Conservation (phyloP, 164 flowering plant species). For the Tinospora cordifolia region DNA sequence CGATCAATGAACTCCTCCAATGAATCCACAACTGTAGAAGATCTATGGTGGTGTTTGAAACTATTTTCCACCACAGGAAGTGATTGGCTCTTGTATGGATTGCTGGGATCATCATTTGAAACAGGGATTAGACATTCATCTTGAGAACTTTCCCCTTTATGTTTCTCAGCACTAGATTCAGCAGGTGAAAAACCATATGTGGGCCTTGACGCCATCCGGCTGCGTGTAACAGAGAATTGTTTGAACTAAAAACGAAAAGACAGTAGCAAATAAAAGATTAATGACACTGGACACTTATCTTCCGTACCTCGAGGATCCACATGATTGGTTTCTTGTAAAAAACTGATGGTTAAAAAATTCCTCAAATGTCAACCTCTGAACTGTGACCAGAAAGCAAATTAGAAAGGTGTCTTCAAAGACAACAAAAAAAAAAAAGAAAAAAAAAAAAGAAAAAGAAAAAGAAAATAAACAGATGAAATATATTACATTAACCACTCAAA, state of each 20-base stretch:
- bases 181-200: slow-evolving; percentile 34
- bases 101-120: slow-evolving; percentile 68
- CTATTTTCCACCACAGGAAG: slow-evolving; percentile 26
- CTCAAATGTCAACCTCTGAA: slow-evolving; percentile 91
- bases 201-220: slow-evolving; percentile 23
- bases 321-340: slow-evolving; percentile 34
- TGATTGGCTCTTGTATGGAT: slow-evolving; percentile 57
- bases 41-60: slow-evolving; percentile 20
- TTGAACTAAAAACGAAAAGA: not conserved
- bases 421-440: no score
- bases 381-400: slow-evolving; percentile 33
- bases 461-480: no score
- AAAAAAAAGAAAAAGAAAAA: no score
- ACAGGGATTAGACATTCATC: slow-evolving; percentile 75
- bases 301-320: slow-evolving; percentile 43
- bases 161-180: slow-evolving; percentile 32
- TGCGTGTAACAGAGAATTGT: slow-evolving; percentile 21
- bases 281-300: not conserved
- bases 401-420: no score
- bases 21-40: slow-evolving; percentile 54
- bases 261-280: slow-evolving; percentile 1
- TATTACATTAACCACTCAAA: no score
- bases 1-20: slow-evolving; percentile 69
- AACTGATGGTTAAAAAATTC: slow-evolving; percentile 92
- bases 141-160: slow-evolving; percentile 49